Percentiles rank a stretch among this genome's conserved stretches.
Evolutionary conservation across 2,329 filamentous ascomycete genomes (phyloP).

Genomic region (Cytospora chrysosperma): DNA sequence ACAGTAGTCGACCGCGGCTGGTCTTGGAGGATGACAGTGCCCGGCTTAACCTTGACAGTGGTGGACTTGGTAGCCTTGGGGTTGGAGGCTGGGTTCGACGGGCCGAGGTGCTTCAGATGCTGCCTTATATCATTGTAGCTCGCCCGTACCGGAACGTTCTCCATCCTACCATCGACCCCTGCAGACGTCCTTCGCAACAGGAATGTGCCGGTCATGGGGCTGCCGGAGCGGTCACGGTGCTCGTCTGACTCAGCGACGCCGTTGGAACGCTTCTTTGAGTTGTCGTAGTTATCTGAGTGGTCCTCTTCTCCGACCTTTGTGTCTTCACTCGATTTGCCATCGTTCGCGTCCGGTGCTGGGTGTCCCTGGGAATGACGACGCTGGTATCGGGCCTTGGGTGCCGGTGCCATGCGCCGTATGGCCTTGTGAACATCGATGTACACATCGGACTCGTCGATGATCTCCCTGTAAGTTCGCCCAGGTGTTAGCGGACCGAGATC

Average conservation of each 20-base stretch:
- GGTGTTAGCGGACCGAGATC: constrained; percentile 27
- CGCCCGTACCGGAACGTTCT: constrained; percentile 56
- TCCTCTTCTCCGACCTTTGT: constrained; percentile 33
- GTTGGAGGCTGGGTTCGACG: constrained; percentile 64
- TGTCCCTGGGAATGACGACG: constrained; percentile 35
- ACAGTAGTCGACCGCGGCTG: constrained; percentile 28
- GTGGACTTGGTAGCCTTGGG: constrained; percentile 61
- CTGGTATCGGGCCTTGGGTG: constrained; percentile 68
- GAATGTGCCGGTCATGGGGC: constrained; percentile 53
- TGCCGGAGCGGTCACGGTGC: constrained; percentile 40
- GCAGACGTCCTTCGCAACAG: constrained; percentile 59
- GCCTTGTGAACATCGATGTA: constrained; percentile 98
- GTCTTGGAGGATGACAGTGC: constrained; percentile 27
- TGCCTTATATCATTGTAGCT: constrained; percentile 63
- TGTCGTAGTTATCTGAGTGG: constrained; percentile 29
- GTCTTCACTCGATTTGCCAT: constrained; percentile 26
- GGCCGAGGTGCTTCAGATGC: constrained; percentile 64
- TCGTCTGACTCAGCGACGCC: constrained; percentile 42
- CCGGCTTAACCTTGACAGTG: constrained; percentile 66
- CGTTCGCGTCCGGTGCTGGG: constrained; percentile 26
- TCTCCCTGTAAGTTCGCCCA: constrained; percentile 62
- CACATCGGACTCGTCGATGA: constrained; percentile 97
- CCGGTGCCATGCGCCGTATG: constrained; percentile 82
- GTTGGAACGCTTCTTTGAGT: constrained; percentile 32
- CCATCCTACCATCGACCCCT: constrained; percentile 51